Evolutionary conservation across 768 basidiomycete species (phyloP).

Genomic region (Russula olivacea): DNA sequence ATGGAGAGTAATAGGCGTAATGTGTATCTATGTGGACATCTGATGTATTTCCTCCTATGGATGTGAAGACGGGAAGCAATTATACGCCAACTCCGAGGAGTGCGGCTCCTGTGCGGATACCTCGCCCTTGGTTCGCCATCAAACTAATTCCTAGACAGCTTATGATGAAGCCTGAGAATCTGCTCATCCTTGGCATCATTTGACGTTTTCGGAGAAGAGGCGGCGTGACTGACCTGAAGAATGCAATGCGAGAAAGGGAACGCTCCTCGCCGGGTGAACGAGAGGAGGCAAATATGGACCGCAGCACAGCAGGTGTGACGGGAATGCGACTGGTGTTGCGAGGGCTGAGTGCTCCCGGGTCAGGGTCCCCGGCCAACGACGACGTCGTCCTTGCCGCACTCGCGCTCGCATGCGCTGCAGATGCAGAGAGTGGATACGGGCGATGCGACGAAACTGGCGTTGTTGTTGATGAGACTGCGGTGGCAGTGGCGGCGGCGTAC

Average conservation of each 20-base stretch:
- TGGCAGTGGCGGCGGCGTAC: constrained; percentile 16
- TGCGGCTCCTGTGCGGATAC: constrained; percentile 58
- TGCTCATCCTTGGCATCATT: constrained; percentile 28
- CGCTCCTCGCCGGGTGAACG: constrained; percentile 77
- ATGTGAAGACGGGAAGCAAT: background rate
- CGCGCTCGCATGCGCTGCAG: constrained; percentile 9
- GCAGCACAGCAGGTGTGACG: constrained; percentile 73
- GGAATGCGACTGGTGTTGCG: constrained; percentile 60
- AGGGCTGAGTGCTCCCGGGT: constrained; percentile 34
- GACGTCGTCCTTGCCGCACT: background rate
- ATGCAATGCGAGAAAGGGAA: constrained; percentile 76
- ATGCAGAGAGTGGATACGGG: constrained; percentile 21
- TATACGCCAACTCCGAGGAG: constrained; percentile 56
- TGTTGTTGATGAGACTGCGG: background rate
- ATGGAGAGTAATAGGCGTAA: background rate
- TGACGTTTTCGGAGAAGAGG: background rate
- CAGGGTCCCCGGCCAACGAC: constrained; percentile 16
- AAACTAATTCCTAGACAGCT: constrained; percentile 79
- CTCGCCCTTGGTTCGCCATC: constrained; percentile 63
- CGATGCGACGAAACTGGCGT: constrained; percentile 7
- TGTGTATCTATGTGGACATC: background rate
- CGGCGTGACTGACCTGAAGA: constrained; percentile 57
- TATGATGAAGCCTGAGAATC: constrained; percentile 76
- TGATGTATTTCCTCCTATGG: background rate
- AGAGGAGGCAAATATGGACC: constrained; percentile 83